These are phyloP conservation scores for Mycena pura DNA, from an alignment of 768 basidiomycete species.

Conservation along the genomic window DNA sequence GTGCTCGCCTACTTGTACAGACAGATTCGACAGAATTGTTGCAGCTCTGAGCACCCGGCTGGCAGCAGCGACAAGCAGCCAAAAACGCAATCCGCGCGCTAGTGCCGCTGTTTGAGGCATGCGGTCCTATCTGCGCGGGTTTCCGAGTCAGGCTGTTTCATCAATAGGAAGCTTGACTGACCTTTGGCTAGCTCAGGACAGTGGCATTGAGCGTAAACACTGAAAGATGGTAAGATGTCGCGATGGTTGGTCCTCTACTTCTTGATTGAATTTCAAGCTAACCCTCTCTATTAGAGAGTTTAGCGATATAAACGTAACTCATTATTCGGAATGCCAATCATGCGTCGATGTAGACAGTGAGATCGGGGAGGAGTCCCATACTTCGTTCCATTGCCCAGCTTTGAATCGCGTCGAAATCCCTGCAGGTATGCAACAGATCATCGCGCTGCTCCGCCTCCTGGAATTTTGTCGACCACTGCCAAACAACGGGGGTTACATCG, in stretches of 20 bases:
- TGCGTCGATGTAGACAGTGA: conserved; percentile 19
- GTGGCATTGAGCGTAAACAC: not conserved
- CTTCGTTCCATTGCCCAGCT: conserved; percentile 25
- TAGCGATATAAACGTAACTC: not conserved
- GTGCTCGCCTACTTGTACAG: too few species aligned
- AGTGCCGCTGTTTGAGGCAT: too few species aligned
- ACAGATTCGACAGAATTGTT: too few species aligned
- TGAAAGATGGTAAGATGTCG: not conserved
- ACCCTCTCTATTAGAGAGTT: not conserved
- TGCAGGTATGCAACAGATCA: conserved; percentile 28
- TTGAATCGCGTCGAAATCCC: conserved; percentile 22
- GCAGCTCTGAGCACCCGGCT: too few species aligned
- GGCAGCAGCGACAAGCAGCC: too few species aligned
- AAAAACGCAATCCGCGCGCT: too few species aligned
- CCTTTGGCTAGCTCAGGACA: not conserved
- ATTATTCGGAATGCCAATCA: not conserved
- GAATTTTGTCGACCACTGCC: conserved; percentile 24
- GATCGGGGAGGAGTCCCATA: conserved; percentile 10
- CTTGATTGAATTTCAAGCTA: too few species aligned
- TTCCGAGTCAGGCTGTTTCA: conserved; percentile 17
- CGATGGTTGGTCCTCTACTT: conserved; percentile 4
- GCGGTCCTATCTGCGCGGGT: conserved; percentile 12
- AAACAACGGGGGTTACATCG: conserved; percentile 26
- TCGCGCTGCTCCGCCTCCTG: conserved; percentile 20
- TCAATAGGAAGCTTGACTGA: conserved; percentile 4